Conservation (phyloP, 1,139 yeast genomes). For the Candida smagusa region DNA sequence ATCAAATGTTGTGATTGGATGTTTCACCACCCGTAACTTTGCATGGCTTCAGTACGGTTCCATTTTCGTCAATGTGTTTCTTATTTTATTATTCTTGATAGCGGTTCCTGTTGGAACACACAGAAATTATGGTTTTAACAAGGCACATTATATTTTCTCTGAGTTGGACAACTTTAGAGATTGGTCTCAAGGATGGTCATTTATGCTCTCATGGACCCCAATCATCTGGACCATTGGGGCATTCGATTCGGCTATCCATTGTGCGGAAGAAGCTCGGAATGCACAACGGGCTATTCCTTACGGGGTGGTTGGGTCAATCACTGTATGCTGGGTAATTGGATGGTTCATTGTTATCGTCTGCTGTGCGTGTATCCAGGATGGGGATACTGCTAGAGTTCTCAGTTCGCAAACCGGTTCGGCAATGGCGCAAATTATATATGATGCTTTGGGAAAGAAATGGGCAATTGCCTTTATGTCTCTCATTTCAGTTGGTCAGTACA, state of each 20-base stretch:
- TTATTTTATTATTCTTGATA: slow-evolving; percentile 51
- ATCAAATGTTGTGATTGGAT: slow-evolving; percentile 27
- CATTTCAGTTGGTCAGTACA: slow-evolving; percentile 58
- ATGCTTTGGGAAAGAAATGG: slow-evolving; percentile 68
- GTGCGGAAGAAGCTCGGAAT: slow-evolving; percentile 28
- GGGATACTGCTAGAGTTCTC: slow-evolving; percentile 42
- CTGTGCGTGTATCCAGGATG: slow-evolving; percentile 49
- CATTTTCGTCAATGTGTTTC: slow-evolving; percentile 50
- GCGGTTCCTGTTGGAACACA: slow-evolving; percentile 60
- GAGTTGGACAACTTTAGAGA: slow-evolving; percentile 49
- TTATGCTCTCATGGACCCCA: slow-evolving; percentile 26
- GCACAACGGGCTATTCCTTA: slow-evolving; percentile 26
- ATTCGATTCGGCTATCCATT: slow-evolving; percentile 30
- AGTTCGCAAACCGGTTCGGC: slow-evolving; percentile 49
- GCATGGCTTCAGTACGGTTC: slow-evolving; percentile 61
- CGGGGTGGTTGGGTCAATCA: slow-evolving; percentile 47
- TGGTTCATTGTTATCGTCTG: slow-evolving; percentile 54
- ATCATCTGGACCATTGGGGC: slow-evolving; percentile 34
- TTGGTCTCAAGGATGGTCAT: slow-evolving; percentile 68
- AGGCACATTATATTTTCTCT: slow-evolving; percentile 42
- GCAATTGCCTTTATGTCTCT: slow-evolving; percentile 62
- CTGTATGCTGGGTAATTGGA: slow-evolving; percentile 60
- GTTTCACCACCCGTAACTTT: slow-evolving; percentile 36
- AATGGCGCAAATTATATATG: slow-evolving; percentile 63
- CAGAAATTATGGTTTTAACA: slow-evolving; percentile 30